Evolutionary conservation across 2,329 filamentous ascomycete species (phyloP).

Genomic region (Scedosporium boydii): DNA sequence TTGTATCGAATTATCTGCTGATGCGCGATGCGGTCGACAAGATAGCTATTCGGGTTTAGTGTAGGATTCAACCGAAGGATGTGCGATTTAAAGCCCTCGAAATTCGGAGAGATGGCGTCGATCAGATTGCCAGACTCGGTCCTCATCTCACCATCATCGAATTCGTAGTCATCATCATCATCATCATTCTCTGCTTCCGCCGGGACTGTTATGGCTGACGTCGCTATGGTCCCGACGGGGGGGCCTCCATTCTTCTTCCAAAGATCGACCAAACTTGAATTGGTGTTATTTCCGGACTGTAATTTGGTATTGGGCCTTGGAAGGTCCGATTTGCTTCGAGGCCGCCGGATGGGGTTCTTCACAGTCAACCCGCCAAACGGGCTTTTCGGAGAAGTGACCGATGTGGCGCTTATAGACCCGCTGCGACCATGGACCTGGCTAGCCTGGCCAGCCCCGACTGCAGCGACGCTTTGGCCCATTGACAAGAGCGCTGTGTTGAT

Average conservation of each 20-base stretch:
- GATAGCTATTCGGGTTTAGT: slow-evolving; percentile 46
- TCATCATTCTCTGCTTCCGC: slow-evolving; percentile 38
- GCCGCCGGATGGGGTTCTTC: slow-evolving; percentile 41
- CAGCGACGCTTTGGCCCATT: slow-evolving; percentile 44
- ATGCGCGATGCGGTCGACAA: slow-evolving; percentile 73
- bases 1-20: slow-evolving; percentile 77
- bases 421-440: slow-evolving; percentile 25
- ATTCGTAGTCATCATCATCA: slow-evolving; percentile 52
- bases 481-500: slow-evolving; percentile 49
- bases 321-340: slow-evolving; percentile 45
- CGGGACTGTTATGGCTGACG: slow-evolving; percentile 11
- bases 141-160: slow-evolving; percentile 51
- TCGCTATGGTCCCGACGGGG: slow-evolving; percentile 38
- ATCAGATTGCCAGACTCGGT: slow-evolving; percentile 53
- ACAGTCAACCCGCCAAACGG: slow-evolving; percentile 34
- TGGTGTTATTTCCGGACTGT: slow-evolving; percentile 22
- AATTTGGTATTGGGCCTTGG: slow-evolving; percentile 25
- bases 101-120: slow-evolving; percentile 60
- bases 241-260: slow-evolving; percentile 44
- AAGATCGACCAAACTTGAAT: slow-evolving; percentile 37
- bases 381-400: slow-evolving; percentile 44
- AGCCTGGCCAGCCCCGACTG: slow-evolving; percentile 46
- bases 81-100: slow-evolving; percentile 68
- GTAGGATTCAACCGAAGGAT: slow-evolving; percentile 65
- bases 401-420: slow-evolving; percentile 49